Base-by-base conservation (phyloP, 1,284 basidiomycete genomes). In the Ganoderma boninense region DNA sequence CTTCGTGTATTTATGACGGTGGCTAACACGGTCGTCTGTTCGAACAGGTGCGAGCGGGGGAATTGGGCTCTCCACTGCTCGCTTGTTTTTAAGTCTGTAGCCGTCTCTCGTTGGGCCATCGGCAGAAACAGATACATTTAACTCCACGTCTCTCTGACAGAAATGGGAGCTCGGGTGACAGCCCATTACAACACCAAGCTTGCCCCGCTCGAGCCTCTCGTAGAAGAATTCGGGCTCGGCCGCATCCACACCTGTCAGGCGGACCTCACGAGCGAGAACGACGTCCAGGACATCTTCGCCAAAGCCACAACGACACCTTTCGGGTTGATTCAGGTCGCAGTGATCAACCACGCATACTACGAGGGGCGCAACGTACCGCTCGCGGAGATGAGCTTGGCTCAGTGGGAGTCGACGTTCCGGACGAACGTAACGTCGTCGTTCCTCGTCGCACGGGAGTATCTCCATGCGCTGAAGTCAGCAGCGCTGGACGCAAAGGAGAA, bases 361-460 rank as follows among this genome's bases (percentile, higher is more conserved):
- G 82, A 84, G 2, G 71, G 79, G 1, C 80, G 82, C 29, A 83
- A 88, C 65, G 84, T 84, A 1, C 84, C 87, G 0, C 71, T 94
- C 6, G 83, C 84, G 68, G 83, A 87, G 43, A 90, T 94, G 90
- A 78, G 86, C 2, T 84, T 93, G 11, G 84, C 84, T 35, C 89
- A 88, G 73, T 94, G 92, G 92, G 87, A 88, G 49, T 79, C 78
- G 42, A 93, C 91, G 2, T 79, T 94, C 60, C 80, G 86, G 8
- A 85, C 86, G 62, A 94, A 94, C 78, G 81, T 94, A 35, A 93
- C 91, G 0, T 89, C 89, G 2, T 82, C 89, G 0, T 95, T 94
- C 79, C 81, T 94, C 60, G 87, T 92, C 16, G 83, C 87, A 20
- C 84, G 91, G 6, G 89, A 89, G 75, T 94, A 88, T 75, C 75